phyloP scores from a whole-genome alignment of 2,329 filamentous ascomycete genomes.

The Phialocephala sp. region DNA sequence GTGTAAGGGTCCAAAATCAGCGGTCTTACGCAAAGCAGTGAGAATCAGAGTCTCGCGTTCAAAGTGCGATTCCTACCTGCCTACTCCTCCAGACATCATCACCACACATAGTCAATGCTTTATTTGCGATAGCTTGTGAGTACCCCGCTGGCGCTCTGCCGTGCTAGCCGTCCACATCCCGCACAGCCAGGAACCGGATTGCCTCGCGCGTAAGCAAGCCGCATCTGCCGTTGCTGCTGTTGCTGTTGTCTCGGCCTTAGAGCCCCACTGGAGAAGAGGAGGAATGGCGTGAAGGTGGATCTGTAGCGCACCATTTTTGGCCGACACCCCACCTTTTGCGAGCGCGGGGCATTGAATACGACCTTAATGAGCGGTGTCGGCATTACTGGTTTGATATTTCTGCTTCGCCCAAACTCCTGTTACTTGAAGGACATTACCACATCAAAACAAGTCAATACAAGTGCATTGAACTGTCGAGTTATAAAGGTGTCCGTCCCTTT shows the following conservation, averaged over 20 bases:
- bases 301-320: background rate
- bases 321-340: slow-evolving; percentile 4
- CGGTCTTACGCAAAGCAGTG: no score
- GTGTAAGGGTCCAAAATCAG: no score
- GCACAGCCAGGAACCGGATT: background rate
- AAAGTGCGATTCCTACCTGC: no score
- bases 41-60: no score
- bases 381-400: background rate
- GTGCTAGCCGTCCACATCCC: background rate
- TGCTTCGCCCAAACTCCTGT: background rate
- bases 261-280: background rate
- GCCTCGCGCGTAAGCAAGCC: background rate
- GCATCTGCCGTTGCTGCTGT: background rate
- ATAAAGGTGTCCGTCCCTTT: background rate
- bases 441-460: background rate
- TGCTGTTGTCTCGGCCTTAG: background rate
- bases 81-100: no score
- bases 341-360: background rate
- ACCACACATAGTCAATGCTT: no score
- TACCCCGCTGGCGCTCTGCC: background rate
- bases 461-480: background rate
- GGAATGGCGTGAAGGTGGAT: background rate
- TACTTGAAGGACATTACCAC: background rate
- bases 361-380: background rate
- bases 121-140: no score